Base-by-base conservation (phyloP, 805 yeast species). In the Cyberlindnera maritima region DNA sequence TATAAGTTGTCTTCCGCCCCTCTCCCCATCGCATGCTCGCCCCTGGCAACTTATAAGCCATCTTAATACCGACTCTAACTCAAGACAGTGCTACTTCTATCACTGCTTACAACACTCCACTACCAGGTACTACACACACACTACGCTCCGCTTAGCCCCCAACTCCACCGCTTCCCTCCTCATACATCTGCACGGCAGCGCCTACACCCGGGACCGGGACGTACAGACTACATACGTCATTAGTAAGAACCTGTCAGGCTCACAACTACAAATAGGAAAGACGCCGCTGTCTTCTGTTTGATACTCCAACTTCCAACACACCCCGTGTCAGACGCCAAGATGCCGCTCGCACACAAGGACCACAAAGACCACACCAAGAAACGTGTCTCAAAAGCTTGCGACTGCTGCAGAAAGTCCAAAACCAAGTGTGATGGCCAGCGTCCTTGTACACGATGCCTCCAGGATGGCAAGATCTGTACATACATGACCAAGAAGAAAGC, bases 381-480 rank as follows among this genome's bases (percentile, higher is more conserved):
- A 43, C 36, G 53, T 21, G 56, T 49, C 36, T 49, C 56, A 35
- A 69, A 74, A 55, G 78, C 78, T 5, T 74, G 78, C 47, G 77
- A 74, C 53, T 64, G 70, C 48, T 74, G 78, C 57, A 69, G 76
- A 41, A 67, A 70, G 53, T 66, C 69, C 44, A 70, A 70, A 50
- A 68, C 73, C 14, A 69, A 71, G 53, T 74, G 78, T 50, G 77
- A 74, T 46, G 79, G 79, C 13, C 63, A 63, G 46, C 68, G 70
- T 48, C 77, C 77, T 2, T 74, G 84, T 52, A 66, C 71, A 26
- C 64, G 79, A 36, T 79, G 84, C 55, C 61, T 74, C 13, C 69
- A 70, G 42, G 81, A 79, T 52, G 78, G 79, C 55, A 79, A 77
- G 59, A 69, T 79, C 26, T 79, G 84, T 59, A 78, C 79, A 0